Evolutionary conservation across 352 stramenopile genomes (phyloP), one percentile per base, ranked within the genome.

Genomic region (Plasmopara halstedii): DNA sequence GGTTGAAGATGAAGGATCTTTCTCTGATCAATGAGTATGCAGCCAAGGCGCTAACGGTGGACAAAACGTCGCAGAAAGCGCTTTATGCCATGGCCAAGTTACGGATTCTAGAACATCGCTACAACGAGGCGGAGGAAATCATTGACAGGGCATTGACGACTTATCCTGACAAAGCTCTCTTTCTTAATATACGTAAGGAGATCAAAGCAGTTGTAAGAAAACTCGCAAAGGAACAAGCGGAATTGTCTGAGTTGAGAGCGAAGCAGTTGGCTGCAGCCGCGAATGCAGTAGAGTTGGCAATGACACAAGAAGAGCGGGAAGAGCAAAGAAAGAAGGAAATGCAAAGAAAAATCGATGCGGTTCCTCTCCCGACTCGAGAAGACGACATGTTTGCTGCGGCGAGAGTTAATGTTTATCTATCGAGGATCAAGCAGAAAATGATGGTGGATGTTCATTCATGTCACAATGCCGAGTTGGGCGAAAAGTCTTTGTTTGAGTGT

Each of bases 81-180:
- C 46, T 87, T 41, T 88, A 93, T 45, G 78, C 73, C 13, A 62
- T 83, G 42, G 61, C 64, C 13, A 90, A 88, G 56, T 21, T 84
- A 29, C 58, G 77, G 20, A 14, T 87, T n/a, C 56, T 86, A 41
- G 70, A 90, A 42, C 65, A 79, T 38, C 43, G 63, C 15, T 83
- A 70, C 38, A 53, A 70, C 2, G 78, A 85, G 4, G 74, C 78
- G 2, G 44, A 48, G 6, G 41, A 56, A 6, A 54, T 75, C 8
- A 46, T 84, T 2, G 51, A 66, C 17, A 60, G 45, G 20, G 78
- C 72, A 4, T 40, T 81, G 14, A 19, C 21, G 14, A 58, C 59
- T 6, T 52, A 85, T 26, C 67, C 72, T 0, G 50, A 58, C 1
- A 85, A 90, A 17, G 36, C 37, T 10, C 56, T 71, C 26, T 82